Evolutionary conservation across 192 early-diverging fungal genomes (phyloP).

Genomic region (Pilaira anomala): DNA sequence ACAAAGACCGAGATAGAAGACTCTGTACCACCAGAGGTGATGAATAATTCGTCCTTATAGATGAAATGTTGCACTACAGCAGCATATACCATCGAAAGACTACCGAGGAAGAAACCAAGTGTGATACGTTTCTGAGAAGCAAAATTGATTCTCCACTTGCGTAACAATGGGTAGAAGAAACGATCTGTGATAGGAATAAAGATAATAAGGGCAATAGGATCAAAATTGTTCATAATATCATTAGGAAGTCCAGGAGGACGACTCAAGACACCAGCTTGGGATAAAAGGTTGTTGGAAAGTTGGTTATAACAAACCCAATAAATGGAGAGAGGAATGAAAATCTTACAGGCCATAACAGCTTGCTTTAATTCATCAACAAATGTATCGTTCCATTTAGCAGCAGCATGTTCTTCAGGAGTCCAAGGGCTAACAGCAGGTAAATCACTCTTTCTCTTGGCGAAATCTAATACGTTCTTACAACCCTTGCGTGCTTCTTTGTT

Average conservation of each 20-base stretch:
- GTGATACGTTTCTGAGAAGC: constrained; percentile 56
- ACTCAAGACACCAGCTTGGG: constrained; percentile 56
- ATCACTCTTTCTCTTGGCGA: constrained; percentile 47
- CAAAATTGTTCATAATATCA: constrained; percentile 60
- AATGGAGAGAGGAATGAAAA: constrained; percentile 55
- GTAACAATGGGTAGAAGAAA: constrained; percentile 54
- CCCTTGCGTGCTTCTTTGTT: constrained; percentile 24
- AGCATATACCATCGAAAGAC: constrained; percentile 56
- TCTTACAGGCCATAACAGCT: constrained; percentile 56
- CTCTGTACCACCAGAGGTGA: constrained; percentile 22
- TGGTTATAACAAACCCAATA: constrained; percentile 66
- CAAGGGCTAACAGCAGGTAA: constrained; percentile 12
- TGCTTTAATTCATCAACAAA: constrained; percentile 60
- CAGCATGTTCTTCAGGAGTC: constrained; percentile 6
- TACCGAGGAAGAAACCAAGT: constrained; percentile 50
- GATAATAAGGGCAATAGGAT: constrained; percentile 54
- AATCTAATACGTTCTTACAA: constrained; percentile 41
- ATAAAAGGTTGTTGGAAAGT: constrained; percentile 59
- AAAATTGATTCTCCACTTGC: constrained; percentile 49
- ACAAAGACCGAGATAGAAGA: constrained; percentile 47
- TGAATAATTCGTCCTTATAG: constrained; percentile 50
- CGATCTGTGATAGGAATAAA: constrained; percentile 56
- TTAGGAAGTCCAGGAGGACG: constrained; percentile 50
- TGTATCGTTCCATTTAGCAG: constrained; percentile 46
- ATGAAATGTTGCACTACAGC: constrained; percentile 58